Evolutionary conservation across 768 basidiomycete genomes (phyloP), one percentile per base, ranked within the genome.

Genomic region (Serendipita indica): DNA sequence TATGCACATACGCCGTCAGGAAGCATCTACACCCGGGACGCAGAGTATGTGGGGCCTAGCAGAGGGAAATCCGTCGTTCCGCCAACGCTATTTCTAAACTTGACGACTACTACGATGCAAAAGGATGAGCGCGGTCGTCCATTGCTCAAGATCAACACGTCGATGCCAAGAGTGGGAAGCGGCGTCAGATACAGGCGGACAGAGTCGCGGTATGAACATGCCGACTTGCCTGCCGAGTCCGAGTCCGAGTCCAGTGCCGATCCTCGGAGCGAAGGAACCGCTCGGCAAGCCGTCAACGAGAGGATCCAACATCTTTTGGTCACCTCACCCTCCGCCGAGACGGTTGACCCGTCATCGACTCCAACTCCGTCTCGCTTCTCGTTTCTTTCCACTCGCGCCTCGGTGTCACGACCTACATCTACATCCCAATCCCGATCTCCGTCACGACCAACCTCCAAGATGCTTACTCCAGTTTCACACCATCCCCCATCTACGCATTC

Each of bases 251-350:
- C 12, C 7, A 27, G 16, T 27, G 30, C n/a, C 10, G 20, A 54
- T 18, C 49, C 20, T 54, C n/a, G n/a, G n/a, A 28, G 49, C n/a
- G 49, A 54, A 32, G 20, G n/a, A 27, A 54, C 49, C n/a, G 49
- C 49, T 3, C 49, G 49, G 20, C 20, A 54, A 30, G 49, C 49
- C 3, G 49, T 54, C 7, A 32, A 30, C 22, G 49, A 25, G 20
- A 18, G 49, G 20, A 27, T 54, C 3, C 20, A 30, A 10, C 49
- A 54, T 2, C 30, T 54, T 7, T 18, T 54, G 20, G 41, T 25
- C 2, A 43, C 41, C 41, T 18, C 41, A 5, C 18, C 7, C 27
- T 25, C 18, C 18, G 18, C 41, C 5, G 41, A 43, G 27, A 1
- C 41, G 5, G 16, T n/a, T 5, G 2, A 5, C 27, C 16, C 41